Conservation (phyloP, 2,329 filamentous ascomycete species). For the Fusarium fujikuroi region DNA sequence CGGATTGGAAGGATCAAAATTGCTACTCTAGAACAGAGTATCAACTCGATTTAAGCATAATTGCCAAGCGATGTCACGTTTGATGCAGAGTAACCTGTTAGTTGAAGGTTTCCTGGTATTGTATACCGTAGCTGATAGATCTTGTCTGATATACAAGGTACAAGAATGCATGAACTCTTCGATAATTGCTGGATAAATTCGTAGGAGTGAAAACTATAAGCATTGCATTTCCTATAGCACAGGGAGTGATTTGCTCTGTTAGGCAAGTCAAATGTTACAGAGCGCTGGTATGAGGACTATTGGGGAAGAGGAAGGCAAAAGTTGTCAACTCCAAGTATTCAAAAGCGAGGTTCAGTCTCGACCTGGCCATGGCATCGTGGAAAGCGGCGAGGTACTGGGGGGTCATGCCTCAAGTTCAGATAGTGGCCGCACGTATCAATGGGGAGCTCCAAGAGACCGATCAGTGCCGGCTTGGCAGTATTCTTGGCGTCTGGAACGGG, state of each 20-base stretch:
- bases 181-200: rapidly evolving
- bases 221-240: too few relatives aligned
- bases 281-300: too few relatives aligned
- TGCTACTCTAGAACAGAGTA: too few relatives aligned
- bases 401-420: background rate
- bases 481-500: background rate
- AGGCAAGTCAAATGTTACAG: background rate
- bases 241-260: background rate
- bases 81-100: background rate
- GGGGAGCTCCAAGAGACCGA: background rate
- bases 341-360: background rate
- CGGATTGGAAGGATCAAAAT: too few relatives aligned
- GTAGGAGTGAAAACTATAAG: rapidly evolving
- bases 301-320: background rate
- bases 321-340: background rate
- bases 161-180: background rate
- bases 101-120: too few relatives aligned
- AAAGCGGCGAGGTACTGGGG: background rate
- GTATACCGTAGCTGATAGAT: background rate
- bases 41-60: background rate
- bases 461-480: background rate
- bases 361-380: background rate
- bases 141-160: too few relatives aligned
- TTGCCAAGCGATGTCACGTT: background rate
- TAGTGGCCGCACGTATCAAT: background rate